Evolutionary conservation across 306 rosid genomes (phyloP).

Genomic region (Ammopiptanthus mongolicus): DNA sequence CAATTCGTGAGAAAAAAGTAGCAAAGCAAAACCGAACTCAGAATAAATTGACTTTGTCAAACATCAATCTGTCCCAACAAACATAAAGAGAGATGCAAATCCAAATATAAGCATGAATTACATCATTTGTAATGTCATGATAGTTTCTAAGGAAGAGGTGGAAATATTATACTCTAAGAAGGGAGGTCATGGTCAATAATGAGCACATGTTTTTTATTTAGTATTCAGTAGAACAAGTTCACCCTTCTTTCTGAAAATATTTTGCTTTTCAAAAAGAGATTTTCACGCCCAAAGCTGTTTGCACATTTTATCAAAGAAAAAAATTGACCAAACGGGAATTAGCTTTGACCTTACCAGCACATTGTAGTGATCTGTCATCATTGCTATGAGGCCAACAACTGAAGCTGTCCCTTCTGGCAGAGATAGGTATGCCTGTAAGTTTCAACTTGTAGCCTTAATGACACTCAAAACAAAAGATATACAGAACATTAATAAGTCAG

Average conservation of each 20-base stretch:
- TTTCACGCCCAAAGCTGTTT: neutral
- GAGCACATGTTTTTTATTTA: neutral
- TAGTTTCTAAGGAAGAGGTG: neutral
- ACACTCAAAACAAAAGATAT: neutral
- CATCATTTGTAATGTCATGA: neutral
- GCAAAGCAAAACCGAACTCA: slow-evolving; percentile 8
- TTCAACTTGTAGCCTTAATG: slow-evolving; percentile 1
- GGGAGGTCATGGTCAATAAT: neutral
- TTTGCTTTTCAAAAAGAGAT: neutral
- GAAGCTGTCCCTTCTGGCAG: slow-evolving; percentile 79
- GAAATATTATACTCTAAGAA: neutral
- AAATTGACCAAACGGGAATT: neutral
- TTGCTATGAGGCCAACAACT: slow-evolving; percentile 69
- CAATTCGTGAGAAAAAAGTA: neutral
- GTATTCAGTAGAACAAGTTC: neutral
- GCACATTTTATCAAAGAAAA: neutral
- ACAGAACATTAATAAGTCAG: neutral
- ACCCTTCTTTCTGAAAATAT: neutral
- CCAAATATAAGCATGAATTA: neutral
- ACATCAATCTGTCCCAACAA: neutral
- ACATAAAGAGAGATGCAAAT: neutral
- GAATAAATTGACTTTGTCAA: neutral
- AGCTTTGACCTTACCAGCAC: slow-evolving; percentile 45
- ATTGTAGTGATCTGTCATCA: slow-evolving; percentile 80
- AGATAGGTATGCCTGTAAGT: slow-evolving; percentile 65